A percentile compares a stretch with the other conserved stretches of the same genome.
These are phyloP conservation scores for Kalanchoe fedtschenkoi DNA, from an alignment of 164 flowering plant genomes.

Conservation along the genomic window DNA sequence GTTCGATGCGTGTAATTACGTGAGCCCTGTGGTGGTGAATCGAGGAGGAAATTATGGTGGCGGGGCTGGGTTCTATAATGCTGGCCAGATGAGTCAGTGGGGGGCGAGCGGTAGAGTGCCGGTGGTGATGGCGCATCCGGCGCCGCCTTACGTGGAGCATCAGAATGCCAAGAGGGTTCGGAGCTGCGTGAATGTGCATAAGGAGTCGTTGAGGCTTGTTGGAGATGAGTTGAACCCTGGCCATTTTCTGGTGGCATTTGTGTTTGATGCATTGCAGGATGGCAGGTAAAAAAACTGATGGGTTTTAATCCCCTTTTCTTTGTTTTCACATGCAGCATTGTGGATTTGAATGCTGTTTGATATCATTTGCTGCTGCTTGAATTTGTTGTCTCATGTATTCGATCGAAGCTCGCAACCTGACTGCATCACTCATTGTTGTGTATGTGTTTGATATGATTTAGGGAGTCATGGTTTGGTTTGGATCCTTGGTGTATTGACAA, in stretches of 20 bases:
- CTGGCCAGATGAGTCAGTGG: no score
- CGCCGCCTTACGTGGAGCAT: no score
- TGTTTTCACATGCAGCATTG: not conserved
- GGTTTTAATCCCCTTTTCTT: not conserved
- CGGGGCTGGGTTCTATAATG: no score
- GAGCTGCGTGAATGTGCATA: slow-evolving; percentile 80
- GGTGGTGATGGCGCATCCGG: no score
- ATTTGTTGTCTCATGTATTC: no score
- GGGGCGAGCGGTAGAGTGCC: no score
- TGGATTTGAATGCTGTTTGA: not conserved
- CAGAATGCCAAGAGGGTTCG: no score
- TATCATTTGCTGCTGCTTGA: not conserved
- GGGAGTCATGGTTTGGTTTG: no score
- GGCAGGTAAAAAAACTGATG: slow-evolving; percentile 48
- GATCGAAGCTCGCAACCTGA: no score
- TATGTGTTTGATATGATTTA: not conserved
- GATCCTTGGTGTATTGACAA: no score
- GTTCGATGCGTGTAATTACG: slow-evolving; percentile 11
- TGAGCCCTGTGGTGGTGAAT: slow-evolving; percentile 17
- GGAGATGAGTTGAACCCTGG: slow-evolving; percentile 63
- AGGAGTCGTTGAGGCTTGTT: slow-evolving; percentile 57
- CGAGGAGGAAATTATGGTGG: no score
- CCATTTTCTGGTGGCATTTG: slow-evolving; percentile 62
- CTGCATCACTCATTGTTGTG: no score
- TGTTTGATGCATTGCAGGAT: slow-evolving; percentile 72